Conservation (phyloP, 768 basidiomycete genomes). For the Rhizopogon roseolus region DNA sequence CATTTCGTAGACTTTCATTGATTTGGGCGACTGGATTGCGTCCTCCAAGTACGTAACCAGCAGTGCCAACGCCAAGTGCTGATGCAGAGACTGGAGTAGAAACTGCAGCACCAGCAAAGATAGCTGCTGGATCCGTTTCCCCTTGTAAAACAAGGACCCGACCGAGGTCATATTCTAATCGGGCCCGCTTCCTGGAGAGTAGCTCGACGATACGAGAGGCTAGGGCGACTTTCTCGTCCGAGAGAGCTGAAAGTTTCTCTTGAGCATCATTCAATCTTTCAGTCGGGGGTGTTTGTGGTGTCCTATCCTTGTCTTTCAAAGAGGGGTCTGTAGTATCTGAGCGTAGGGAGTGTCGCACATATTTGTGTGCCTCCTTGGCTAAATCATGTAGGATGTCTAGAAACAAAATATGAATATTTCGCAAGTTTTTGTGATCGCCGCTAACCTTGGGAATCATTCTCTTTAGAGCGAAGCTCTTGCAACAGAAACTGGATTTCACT, state of each 20-base stretch:
- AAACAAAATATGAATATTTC: neutral
- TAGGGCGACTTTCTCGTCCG: conserved; percentile 39
- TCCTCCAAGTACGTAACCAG: conserved; percentile 28
- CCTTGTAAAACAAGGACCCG: conserved; percentile 41
- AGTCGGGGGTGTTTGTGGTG: conserved; percentile 20
- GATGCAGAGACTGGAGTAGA: conserved; percentile 10
- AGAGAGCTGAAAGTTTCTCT: conserved; percentile 26
- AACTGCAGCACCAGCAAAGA: conserved; percentile 23
- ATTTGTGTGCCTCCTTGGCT: conserved; percentile 37
- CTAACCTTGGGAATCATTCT: conserved; percentile 37
- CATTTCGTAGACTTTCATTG: conserved; percentile 34
- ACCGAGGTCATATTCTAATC: conserved; percentile 43
- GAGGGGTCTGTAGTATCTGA: conserved; percentile 15
- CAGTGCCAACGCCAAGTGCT: conserved; percentile 9
- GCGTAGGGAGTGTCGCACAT: conserved; percentile 39
- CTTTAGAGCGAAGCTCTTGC: conserved; percentile 43
- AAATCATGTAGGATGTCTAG: conserved; percentile 41
- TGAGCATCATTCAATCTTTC: conserved; percentile 27
- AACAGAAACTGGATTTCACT: conserved; percentile 43
- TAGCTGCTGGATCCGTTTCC: conserved; percentile 32
- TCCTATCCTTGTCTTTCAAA: conserved; percentile 33
- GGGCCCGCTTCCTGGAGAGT: conserved; percentile 40
- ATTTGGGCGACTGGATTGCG: conserved; percentile 36
- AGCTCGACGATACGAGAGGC: conserved; percentile 38
- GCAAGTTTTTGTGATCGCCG: neutral